A percentile compares a stretch with the other conserved stretches of the same genome.
phyloP scores from a whole-genome alignment of 106 monocot genomes.

The Acorus calamus region DNA sequence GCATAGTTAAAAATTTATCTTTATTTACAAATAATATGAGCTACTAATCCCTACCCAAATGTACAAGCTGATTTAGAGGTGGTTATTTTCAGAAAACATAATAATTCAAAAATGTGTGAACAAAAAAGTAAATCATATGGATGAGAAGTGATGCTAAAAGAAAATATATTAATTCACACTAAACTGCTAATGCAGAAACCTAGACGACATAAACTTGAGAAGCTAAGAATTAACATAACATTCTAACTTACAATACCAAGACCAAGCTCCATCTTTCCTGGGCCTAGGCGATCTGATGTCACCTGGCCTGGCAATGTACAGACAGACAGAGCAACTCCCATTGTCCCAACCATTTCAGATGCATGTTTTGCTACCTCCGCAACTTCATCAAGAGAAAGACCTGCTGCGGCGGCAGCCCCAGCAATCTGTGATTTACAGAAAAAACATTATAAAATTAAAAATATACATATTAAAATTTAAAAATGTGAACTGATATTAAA shows the following conservation, averaged over 20 bases:
- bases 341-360: slow-evolving; percentile 84
- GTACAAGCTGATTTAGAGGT: too few species aligned
- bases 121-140: too few species aligned
- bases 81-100: too few species aligned
- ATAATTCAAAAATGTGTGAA: too few species aligned
- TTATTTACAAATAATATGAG: too few species aligned
- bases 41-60: too few species aligned
- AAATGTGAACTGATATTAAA: not conserved
- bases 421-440: slow-evolving; percentile 45
- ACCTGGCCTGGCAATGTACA: slow-evolving; percentile 92
- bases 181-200: not conserved
- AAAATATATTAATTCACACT: too few species aligned
- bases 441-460: slow-evolving; percentile 3
- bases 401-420: slow-evolving; percentile 89
- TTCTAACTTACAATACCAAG: slow-evolving; percentile 85
- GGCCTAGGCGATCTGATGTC: slow-evolving; percentile 76
- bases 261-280: slow-evolving; percentile 87
- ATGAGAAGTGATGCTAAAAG: too few species aligned
- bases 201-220: not conserved
- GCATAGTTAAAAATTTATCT: not conserved
- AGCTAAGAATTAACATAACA: not conserved
- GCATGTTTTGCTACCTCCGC: slow-evolving; percentile 85
- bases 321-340: slow-evolving; percentile 93
- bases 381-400: slow-evolving; percentile 76
- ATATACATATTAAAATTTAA: not conserved